A percentile compares a stretch with the other conserved stretches of the same genome.
phyloP scores from a whole-genome alignment of 805 yeast genomes.

The Ogataea degrootiae region DNA sequence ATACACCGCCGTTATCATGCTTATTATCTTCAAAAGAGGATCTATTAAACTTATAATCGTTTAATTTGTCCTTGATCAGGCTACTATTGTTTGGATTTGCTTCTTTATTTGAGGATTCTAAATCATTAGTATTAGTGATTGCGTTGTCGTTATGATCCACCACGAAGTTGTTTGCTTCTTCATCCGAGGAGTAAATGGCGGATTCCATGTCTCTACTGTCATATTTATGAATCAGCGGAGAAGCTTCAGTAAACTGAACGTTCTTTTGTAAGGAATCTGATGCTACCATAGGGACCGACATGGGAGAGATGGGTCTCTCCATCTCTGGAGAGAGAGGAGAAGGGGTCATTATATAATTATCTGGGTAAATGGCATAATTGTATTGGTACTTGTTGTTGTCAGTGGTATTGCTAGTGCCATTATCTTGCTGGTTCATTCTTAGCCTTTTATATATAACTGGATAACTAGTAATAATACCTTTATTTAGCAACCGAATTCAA shows the following conservation, averaged over 20 bases:
- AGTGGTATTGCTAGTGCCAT: background rate
- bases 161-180: slow-evolving; percentile 8
- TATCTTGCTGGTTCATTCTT: background rate
- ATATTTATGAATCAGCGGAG: slow-evolving; percentile 16
- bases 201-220: slow-evolving; percentile 13
- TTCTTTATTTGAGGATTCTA: background rate
- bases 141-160: background rate
- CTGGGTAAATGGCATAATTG: background rate
- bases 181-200: slow-evolving; percentile 23
- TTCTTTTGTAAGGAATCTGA: slow-evolving; percentile 2
- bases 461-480: background rate
- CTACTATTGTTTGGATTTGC: background rate
- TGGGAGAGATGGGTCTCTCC: slow-evolving; percentile 15
- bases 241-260: slow-evolving; percentile 18
- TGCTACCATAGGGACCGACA: slow-evolving; percentile 8
- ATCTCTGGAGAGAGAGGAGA: background rate
- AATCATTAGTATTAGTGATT: background rate
- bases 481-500: too few species aligned
- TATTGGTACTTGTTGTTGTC: background rate
- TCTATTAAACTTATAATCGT: slow-evolving; percentile 6
- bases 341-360: background rate
- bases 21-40: background rate
- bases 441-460: background rate
- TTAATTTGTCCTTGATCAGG: slow-evolving; percentile 2
- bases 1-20: background rate